phyloP scores from a whole-genome alignment of 192 early-diverging fungal species.

The Pilaira anomala region DNA sequence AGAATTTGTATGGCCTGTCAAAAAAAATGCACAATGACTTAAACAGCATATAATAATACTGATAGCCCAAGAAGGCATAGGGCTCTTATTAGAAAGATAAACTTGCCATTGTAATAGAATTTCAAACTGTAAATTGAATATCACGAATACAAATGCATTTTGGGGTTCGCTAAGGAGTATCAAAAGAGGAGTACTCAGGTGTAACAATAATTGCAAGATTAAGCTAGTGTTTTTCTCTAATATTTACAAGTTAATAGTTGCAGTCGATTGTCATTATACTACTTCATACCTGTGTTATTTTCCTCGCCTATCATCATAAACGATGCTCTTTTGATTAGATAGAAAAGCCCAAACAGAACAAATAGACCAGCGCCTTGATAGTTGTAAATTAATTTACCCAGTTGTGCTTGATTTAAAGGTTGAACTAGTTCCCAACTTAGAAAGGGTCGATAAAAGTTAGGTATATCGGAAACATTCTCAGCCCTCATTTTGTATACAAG shows the following conservation, averaged over 20 bases:
- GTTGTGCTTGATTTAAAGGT: constrained; percentile 17
- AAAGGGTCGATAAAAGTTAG: constrained; percentile 15
- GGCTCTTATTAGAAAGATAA: neutral
- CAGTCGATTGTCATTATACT: neutral
- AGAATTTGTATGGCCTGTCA: constrained; percentile 72
- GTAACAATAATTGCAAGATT: constrained; percentile 36
- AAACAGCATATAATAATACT: constrained; percentile 34
- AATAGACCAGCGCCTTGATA: constrained; percentile 28
- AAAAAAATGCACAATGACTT: constrained; percentile 61
- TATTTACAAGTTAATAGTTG: too few species aligned
- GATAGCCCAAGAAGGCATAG: constrained; percentile 17
- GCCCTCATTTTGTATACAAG: constrained; percentile 35
- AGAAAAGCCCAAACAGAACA: constrained; percentile 22
- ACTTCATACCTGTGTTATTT: neutral
- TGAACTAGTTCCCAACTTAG: constrained; percentile 7
- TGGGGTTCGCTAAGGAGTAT: constrained; percentile 61
- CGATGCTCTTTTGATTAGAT: constrained; percentile 25
- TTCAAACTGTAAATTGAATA: constrained; percentile 53
- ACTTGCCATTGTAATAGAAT: constrained; percentile 18
- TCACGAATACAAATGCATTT: constrained; percentile 54
- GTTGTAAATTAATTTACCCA: constrained; percentile 35
- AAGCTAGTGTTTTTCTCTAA: neutral
- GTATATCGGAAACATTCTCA: constrained; percentile 4
- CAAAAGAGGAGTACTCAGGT: constrained; percentile 53
- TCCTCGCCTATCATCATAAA: neutral